Evolutionary conservation across 1,284 basidiomycete genomes (phyloP).

Genomic region (Leccinum solheimii): DNA sequence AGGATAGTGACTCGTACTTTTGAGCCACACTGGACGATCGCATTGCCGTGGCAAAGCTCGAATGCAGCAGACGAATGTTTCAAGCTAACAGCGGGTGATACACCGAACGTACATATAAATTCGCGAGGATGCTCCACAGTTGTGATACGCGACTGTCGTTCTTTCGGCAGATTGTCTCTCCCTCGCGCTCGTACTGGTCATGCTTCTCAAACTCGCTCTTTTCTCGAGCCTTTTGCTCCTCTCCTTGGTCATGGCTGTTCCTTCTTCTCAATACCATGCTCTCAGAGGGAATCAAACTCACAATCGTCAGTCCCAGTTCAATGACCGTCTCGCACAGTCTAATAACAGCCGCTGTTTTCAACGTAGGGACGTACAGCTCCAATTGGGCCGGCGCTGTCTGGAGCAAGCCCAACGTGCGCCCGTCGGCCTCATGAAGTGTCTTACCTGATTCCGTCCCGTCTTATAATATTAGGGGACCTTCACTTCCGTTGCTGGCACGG

Average conservation of each 20-base stretch:
- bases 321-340: background rate
- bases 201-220: conserved; percentile 2
- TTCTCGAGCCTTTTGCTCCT: conserved; percentile 2
- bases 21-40: background rate
- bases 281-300: background rate
- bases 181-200: background rate
- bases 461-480: conserved; percentile 8
- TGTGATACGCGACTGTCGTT: background rate
- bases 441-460: background rate
- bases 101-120: background rate
- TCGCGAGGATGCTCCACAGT: background rate
- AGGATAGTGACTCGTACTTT: background rate
- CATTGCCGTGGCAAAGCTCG: background rate
- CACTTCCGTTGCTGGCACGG: conserved; percentile 2
- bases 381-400: background rate
- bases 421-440: background rate
- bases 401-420: background rate
- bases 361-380: background rate
- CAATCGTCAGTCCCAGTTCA: background rate
- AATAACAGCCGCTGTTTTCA: background rate
- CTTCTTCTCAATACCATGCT: background rate
- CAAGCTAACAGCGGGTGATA: background rate
- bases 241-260: conserved; percentile 3
- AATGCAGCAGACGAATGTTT: background rate
- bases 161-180: background rate